Conservation (phyloP, 176 grass and related monocot genomes). For the Raddia distichophylla region DNA sequence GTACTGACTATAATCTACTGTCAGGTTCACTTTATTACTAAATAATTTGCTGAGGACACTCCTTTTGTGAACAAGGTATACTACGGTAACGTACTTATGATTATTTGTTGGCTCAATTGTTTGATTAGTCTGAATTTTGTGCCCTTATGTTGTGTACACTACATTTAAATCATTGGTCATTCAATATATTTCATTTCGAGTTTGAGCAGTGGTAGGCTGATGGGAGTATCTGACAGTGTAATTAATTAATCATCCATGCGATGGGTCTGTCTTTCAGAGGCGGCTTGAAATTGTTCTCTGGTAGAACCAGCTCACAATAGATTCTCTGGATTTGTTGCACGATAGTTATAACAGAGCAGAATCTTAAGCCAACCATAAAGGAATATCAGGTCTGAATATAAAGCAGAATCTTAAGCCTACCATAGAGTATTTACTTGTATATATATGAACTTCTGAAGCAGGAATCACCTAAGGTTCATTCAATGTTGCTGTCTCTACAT, state of each 20-base stretch:
- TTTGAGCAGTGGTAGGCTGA: neutral
- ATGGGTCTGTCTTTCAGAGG: neutral
- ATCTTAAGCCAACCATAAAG: slow-evolving; percentile 22
- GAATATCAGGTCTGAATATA: neutral
- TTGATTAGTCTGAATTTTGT: neutral
- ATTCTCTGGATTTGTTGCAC: neutral
- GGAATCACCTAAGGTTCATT: slow-evolving; percentile 15
- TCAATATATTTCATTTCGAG: neutral
- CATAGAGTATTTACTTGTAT: neutral
- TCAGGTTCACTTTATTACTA: slow-evolving; percentile 99
- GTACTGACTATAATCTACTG: slow-evolving; percentile 27
- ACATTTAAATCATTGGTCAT: neutral
- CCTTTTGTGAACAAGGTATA: slow-evolving; percentile 55
- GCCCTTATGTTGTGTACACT: neutral
- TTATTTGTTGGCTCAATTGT: neutral
- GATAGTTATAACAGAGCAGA: neutral
- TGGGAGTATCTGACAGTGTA: neutral
- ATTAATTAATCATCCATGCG: neutral
- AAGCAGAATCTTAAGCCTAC: slow-evolving; percentile 10
- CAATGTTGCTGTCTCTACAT: neutral
- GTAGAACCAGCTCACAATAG: neutral
- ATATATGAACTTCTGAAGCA: slow-evolving; percentile 10
- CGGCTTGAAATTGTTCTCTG: slow-evolving; percentile 3
- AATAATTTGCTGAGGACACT: slow-evolving; percentile 40
- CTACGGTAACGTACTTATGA: neutral